A percentile compares a stretch with the other conserved stretches of the same genome.
phyloP scores from a whole-genome alignment of 768 basidiomycete species.

The Cytidiella melzeri region DNA sequence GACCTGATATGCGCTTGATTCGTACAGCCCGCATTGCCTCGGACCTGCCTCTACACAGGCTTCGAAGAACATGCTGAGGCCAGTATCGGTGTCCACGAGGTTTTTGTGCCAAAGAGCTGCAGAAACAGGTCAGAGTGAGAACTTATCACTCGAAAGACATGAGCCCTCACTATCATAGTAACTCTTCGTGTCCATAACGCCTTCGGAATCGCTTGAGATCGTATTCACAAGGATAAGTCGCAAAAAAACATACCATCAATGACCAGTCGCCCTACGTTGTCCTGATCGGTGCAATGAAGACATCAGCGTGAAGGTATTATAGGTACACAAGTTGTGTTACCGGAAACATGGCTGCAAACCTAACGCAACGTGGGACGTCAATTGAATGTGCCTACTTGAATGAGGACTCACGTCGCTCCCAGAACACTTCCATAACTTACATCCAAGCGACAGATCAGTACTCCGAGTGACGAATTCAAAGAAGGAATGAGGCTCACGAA shows the following conservation, averaged over 20 bases:
- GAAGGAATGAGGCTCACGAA: conserved; percentile 8
- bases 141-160: not conserved
- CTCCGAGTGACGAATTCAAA: not conserved
- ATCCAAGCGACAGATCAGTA: not conserved
- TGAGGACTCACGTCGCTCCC: conserved; percentile 10
- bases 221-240: too few relatives aligned
- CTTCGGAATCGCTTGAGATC: too few relatives aligned
- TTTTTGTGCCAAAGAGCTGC: conserved; percentile 12
- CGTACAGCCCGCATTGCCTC: conserved; percentile 19
- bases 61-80: conserved; percentile 16
- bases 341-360: conserved; percentile 28
- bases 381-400: not conserved
- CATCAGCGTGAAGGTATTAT: not conserved
- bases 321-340: not conserved
- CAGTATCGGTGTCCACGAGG: conserved; percentile 7
- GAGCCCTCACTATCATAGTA: conserved; percentile 17
- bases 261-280: conserved; percentile 25
- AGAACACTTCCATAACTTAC: conserved; percentile 17
- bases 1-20: conserved; percentile 15
- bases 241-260: conserved; percentile 24
- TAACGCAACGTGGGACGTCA: conserved; percentile 3
- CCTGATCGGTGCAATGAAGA: conserved; percentile 3
- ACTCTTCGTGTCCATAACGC: conserved; percentile 23
- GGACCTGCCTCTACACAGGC: conserved; percentile 18
- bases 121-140: too few relatives aligned